These are phyloP conservation scores for Thelonectria blattea DNA, from an alignment of 2,329 filamentous ascomycete genomes.

Conservation along the genomic window DNA sequence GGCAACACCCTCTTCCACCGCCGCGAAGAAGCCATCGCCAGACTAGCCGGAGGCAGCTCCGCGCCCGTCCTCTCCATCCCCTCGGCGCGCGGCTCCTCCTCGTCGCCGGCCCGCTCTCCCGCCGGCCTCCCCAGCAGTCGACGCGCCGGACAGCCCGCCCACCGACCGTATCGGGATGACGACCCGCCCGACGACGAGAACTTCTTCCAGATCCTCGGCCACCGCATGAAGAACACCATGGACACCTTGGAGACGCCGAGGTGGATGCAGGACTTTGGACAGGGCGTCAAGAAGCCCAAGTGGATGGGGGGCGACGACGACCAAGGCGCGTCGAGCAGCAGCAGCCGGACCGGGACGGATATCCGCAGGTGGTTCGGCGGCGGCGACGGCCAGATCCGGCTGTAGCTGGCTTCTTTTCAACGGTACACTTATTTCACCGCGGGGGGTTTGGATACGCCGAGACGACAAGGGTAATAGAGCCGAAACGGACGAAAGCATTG, in stretches of 20 bases:
- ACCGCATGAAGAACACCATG: constrained; percentile 89
- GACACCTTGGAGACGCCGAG: constrained; percentile 81
- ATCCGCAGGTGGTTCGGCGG: constrained; percentile 66
- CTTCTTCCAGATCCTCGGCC: constrained; percentile 82
- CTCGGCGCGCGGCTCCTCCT: constrained; percentile 43
- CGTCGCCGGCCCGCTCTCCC: constrained; percentile 50
- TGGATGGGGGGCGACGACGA: constrained; percentile 73
- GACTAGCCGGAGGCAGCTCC: constrained; percentile 42
- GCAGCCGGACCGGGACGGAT: constrained; percentile 43
- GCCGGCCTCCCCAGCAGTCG: constrained; percentile 43
- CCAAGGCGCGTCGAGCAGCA: constrained; percentile 36
- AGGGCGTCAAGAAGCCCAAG: constrained; percentile 75
- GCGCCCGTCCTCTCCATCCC: constrained; percentile 58
- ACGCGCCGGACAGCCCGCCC: constrained; percentile 38
- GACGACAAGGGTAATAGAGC: constrained; percentile 21
- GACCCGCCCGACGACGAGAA: constrained; percentile 75
- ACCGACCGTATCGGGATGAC: constrained; percentile 49
- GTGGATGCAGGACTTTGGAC: constrained; percentile 77
- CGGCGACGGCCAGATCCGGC: constrained; percentile 45
- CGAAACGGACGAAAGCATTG: constrained; percentile 22
- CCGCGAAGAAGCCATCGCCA: constrained; percentile 50
- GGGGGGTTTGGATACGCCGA: constrained; percentile 21
- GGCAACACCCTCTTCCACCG: constrained; percentile 63
- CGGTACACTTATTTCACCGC: neutral
- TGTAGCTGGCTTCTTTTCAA: constrained; percentile 27